phyloP scores from a whole-genome alignment of 495 filamentous ascomycete genomes.

The Jackrogersella multiformis region DNA sequence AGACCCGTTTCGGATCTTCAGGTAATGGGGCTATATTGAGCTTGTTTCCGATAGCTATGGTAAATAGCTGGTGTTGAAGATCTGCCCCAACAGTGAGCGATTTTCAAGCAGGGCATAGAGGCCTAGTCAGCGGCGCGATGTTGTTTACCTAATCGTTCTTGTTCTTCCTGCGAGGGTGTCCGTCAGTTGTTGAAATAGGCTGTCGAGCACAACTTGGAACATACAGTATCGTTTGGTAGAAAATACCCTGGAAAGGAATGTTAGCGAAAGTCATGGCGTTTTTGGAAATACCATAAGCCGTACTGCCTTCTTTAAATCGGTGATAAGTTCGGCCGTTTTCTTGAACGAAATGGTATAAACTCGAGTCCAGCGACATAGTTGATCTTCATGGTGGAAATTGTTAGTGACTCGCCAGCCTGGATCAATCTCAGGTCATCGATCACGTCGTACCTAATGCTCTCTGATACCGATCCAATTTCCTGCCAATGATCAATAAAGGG shows the following conservation, averaged over 20 bases:
- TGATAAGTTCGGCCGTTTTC: slow-evolving; percentile 55
- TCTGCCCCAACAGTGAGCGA: slow-evolving; percentile 45
- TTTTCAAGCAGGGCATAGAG: too few species aligned
- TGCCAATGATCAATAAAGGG: slow-evolving; percentile 2
- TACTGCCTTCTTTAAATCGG: slow-evolving; percentile 47
- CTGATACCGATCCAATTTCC: slow-evolving; percentile 25
- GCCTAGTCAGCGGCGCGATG: background rate
- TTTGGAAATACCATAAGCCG: background rate
- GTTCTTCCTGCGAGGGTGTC: slow-evolving; percentile 47
- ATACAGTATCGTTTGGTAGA: slow-evolving; percentile 52
- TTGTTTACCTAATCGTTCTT: slow-evolving; percentile 55
- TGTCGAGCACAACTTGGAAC: background rate
- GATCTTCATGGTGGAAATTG: slow-evolving; percentile 26
- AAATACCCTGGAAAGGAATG: slow-evolving; percentile 45
- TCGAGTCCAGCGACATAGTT: slow-evolving; percentile 47
- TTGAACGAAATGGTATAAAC: slow-evolving; percentile 47
- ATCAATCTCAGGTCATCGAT: background rate
- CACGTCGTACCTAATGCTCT: slow-evolving; percentile 18
- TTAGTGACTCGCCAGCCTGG: background rate
- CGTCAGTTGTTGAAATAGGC: slow-evolving; percentile 1
- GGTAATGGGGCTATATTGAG: slow-evolving; percentile 55
- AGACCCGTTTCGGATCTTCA: slow-evolving; percentile 48
- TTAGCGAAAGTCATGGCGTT: slow-evolving; percentile 8
- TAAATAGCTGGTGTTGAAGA: slow-evolving; percentile 60
- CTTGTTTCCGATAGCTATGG: slow-evolving; percentile 52